Conservation (phyloP, 768 basidiomycete genomes). For the Kockovaella imperatae region DNA sequence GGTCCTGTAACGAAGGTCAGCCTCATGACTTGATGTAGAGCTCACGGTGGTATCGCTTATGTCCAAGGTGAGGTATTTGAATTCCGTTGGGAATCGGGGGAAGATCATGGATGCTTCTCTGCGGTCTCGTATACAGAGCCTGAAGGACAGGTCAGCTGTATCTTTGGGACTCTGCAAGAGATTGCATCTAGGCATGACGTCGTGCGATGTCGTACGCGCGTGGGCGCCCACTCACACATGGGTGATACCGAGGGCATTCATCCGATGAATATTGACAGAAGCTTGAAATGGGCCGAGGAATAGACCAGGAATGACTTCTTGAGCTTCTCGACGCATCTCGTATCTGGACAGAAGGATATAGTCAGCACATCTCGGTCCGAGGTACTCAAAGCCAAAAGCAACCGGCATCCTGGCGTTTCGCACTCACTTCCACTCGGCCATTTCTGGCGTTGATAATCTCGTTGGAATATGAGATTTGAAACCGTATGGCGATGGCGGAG, state of each 20-base stretch:
- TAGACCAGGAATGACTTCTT: conserved; percentile 39
- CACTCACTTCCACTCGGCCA: too few species aligned
- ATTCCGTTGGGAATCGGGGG: conserved; percentile 38
- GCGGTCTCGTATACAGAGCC: conserved; percentile 40
- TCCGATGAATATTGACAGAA: conserved; percentile 20
- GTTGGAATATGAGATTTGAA: too few species aligned
- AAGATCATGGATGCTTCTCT: conserved; percentile 39
- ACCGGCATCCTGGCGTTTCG: too few species aligned
- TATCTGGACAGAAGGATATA: conserved; percentile 27
- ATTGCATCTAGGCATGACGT: too few species aligned
- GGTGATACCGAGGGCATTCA: conserved; percentile 38
- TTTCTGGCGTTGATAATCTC: too few species aligned
- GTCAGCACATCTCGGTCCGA: too few species aligned
- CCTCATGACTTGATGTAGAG: background rate
- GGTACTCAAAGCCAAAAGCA: too few species aligned
- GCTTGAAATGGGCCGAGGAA: conserved; percentile 43
- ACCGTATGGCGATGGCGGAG: too few species aligned
- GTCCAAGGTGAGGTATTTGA: conserved; percentile 42
- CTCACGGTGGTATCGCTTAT: conserved; percentile 42
- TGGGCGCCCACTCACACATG: conserved; percentile 36
- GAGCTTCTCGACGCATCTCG: conserved; percentile 44
- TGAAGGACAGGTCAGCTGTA: conserved; percentile 4
- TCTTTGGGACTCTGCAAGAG: too few species aligned
- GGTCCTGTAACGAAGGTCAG: conserved; percentile 27
- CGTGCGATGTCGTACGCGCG: too few species aligned